Base-by-base conservation (phyloP, 2,329 filamentous ascomycete genomes). In the Talaromyces marneffei region DNA sequence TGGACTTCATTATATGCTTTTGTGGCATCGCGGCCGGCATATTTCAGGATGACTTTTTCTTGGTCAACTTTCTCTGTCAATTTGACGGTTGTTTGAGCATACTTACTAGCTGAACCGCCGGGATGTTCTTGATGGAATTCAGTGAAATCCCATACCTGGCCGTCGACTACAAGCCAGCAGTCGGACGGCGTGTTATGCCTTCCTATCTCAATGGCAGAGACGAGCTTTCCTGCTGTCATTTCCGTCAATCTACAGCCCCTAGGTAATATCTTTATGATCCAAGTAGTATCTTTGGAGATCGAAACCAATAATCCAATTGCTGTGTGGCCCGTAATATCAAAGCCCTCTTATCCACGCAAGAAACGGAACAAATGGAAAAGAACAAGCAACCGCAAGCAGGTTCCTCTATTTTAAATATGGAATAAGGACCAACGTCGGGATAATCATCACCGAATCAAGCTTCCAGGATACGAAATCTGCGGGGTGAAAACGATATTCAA, bases 111-210 rank as follows among this genome's bases (percentile, higher is more conserved):
- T 53, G 83, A 75, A 23, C 85, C 85, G 31, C 85, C 85, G 4
- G 85, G 84, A 70, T 87, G 85, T 62, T 85, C 78, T n/a, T 82
- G 81, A 9, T 85, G 78, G 70, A 90, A 90, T 16, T 84, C 79
- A 25, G 84, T 87, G 48, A 90, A 74, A 71, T 90, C 85, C 77
- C 86, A 89, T 29, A 90, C 85, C 67, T 83, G 82, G 50, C 82
- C 82, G 70, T 89, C 83, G 23, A 90, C 82, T 18, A 88, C 86
- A 62, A 90, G 83, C 88, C 88, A 91, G 67, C 83, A 81, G 65
- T 86, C 73, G 57, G 78, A 67, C 35, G 75, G 66, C 12, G 70
- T 77, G 59, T 78, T 82, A 67, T 86, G 83, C 58, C 72, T 72
- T 1, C 75, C 75, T 61, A 85, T 71, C 62, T 84, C 77, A 44